Conservation (phyloP, 1,139 yeast genomes). For the Debaryomyces nepalensis region DNA sequence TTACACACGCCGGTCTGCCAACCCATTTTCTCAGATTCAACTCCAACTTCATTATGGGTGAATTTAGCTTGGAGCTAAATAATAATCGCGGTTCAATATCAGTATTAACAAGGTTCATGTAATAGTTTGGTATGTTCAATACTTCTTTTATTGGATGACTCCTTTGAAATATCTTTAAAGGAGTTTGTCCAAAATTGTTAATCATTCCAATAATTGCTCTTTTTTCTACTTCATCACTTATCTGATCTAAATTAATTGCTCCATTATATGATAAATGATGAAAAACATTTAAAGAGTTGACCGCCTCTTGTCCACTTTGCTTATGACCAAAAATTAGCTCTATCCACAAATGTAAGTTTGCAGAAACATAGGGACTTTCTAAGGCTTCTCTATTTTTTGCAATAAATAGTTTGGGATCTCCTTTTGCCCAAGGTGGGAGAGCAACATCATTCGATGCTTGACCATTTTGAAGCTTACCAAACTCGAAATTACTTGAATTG, state of each 20-base stretch:
- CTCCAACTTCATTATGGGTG: conserved; percentile 46
- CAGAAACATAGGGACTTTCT: conserved; percentile 79
- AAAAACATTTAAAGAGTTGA: conserved; percentile 70
- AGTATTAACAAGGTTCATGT: conserved; percentile 30
- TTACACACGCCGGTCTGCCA: conserved; percentile 45
- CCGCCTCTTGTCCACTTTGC: conserved; percentile 73
- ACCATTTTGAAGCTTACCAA: conserved; percentile 73
- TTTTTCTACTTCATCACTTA: conserved; percentile 72
- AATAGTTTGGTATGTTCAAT: conserved; percentile 39
- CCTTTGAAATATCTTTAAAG: conserved; percentile 64
- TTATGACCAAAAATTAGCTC: conserved; percentile 80
- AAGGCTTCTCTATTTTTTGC: conserved; percentile 78
- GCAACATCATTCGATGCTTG: conserved; percentile 59
- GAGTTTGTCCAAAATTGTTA: conserved; percentile 91
- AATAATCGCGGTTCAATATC: conserved; percentile 32
- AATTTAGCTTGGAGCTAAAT: conserved; percentile 40
- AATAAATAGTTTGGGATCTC: conserved; percentile 72
- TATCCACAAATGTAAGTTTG: conserved; percentile 78
- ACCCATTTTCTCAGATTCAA: conserved; percentile 49
- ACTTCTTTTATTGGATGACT: conserved; percentile 64
- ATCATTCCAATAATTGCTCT: conserved; percentile 80
- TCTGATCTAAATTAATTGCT: conserved; percentile 72
- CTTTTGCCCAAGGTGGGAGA: conserved; percentile 82
- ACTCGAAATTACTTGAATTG: conserved; percentile 66
- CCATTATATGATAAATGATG: conserved; percentile 85